Base-by-base conservation (phyloP, 371 early-diverging fungal species). In the Apophysomyces trapeziformis region DNA sequence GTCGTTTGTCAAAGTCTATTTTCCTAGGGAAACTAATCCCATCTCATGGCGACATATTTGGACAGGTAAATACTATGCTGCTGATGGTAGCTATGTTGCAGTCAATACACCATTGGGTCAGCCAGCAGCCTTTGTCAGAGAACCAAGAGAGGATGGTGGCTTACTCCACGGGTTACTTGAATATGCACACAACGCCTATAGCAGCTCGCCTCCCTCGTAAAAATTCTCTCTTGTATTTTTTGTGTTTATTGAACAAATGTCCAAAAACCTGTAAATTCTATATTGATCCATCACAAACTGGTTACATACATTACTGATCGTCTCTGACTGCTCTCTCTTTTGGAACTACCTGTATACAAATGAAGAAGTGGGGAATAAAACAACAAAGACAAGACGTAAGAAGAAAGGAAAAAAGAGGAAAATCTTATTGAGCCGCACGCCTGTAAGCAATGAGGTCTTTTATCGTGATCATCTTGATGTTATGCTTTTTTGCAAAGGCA, bases 391-490 rank as follows among this genome's bases (percentile, higher is more conserved):
- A 58, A 36, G n/a, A 58, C n/a, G n/a, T 32, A 32, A 37, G 38
- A 16, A 43, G 2, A 43, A 38, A 60, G 39, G 16, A 13, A 7
- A 63, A 39, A 18, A 39, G 41, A 41, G 0, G 13, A 14, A 45
- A 45, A 45, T 45, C 46, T 6, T 63, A 50, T 18, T 58, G 32
- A 46, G 32, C 58, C 14, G 57, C n/a, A 38, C 65, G 70, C 59
- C 67, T 77, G 78, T 95, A 95, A 60, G 86, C 74, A 61, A 90
- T 90, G 37, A 98, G 74, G 67, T 95, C 95, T 45, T 86, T 89
- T 65, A 99, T 97, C 5, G 95, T 95, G 47, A 98, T 90, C 71
- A 97, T 73, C 75, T 89, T 93, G 65, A 99, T 82, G 7, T 85
- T 85, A 72, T 93, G 93, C 71, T 90, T 85, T 68, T 85, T 84